These are phyloP conservation scores for Nannochloropsis gaditana DNA, from an alignment of 108 stramenopile species.

Conservation along the genomic window DNA sequence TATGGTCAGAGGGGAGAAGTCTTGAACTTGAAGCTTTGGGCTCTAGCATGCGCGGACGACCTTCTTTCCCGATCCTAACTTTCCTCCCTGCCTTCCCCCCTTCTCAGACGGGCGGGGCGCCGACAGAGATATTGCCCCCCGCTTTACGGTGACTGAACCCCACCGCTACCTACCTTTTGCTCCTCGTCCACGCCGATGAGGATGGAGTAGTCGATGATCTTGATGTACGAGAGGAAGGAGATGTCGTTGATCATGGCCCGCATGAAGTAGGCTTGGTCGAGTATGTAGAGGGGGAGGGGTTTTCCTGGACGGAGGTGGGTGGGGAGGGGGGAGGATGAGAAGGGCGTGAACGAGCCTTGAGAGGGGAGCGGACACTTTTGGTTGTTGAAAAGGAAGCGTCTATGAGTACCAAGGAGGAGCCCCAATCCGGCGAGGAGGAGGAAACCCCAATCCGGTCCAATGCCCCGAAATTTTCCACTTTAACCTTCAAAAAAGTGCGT, in stretches of 20 bases:
- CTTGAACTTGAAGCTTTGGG: too few relatives aligned
- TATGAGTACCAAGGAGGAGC: too few relatives aligned
- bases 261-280: slow-evolving; percentile 67
- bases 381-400: too few relatives aligned
- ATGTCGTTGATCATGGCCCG: slow-evolving; percentile 91
- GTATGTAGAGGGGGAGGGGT: not conserved
- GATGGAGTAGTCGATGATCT: slow-evolving; percentile 94
- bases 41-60: too few relatives aligned
- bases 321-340: not conserved
- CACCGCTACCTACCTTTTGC: slow-evolving; percentile 57
- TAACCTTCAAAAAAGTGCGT: too few relatives aligned
- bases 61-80: not conserved
- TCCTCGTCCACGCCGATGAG: slow-evolving; percentile 90
- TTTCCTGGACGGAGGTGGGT: not conserved
- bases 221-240: slow-evolving; percentile 84
- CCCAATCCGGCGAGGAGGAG: too few relatives aligned
- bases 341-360: too few relatives aligned
- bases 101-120: not conserved
- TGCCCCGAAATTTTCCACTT: too few relatives aligned
- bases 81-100: not conserved
- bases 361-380: too few relatives aligned
- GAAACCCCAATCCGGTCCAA: too few relatives aligned
- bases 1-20: too few relatives aligned
- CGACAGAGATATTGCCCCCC: too few relatives aligned
- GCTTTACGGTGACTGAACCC: not conserved